Evolutionary conservation across 202 grass and related monocot genomes (phyloP), one percentile per base, ranked within the genome.

Genomic region (Bolboschoenoplectus hybrid): DNA sequence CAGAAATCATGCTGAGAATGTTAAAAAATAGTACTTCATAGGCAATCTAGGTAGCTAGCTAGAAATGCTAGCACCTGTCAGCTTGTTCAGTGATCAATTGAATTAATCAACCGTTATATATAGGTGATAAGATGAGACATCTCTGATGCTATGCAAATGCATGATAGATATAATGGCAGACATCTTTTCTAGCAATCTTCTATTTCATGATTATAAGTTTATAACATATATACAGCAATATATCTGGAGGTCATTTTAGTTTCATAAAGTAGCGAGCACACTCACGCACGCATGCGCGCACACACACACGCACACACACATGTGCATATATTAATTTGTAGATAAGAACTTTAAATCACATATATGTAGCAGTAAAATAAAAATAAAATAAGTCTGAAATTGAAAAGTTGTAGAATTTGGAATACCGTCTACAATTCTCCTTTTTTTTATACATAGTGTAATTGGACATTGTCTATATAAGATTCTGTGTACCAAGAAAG

Each of bases 11-110:
- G 52, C 14, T 5, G 7, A 19, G 52, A 36, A 79, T 43, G 14
- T 58, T 2, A 49, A 79, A 79, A 79, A 78, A 17, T 56, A 78
- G 26, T 67, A 67, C 14, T 61, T 61, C 16, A 35, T 79, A 58
- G 75, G 52, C 35, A 79, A 58, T 79, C 35, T 79, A 78, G 51
- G 34, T 78, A 60, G 52, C 35, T 79, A 78, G 51, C 51, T 78
- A 60, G 52, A 58, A 51, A 79, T 58, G 52, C 6, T 40, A 58
- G 14, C 35, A 60, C 36, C n/a, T 80, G 75, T 41, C 16, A 51
- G 45, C n/a, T 58, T 80, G 35, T 41, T 79, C 6, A 58, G 57
- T 19, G 5, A 16, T 80, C 35, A 35, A 39, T 60, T 60, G 53
- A 60, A 80, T 58, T 53, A 57, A 80, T 58, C 75, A 57, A 80